Conservation (phyloP, 2,329 filamentous ascomycete genomes). For the Aureobasidium sp. region DNA sequence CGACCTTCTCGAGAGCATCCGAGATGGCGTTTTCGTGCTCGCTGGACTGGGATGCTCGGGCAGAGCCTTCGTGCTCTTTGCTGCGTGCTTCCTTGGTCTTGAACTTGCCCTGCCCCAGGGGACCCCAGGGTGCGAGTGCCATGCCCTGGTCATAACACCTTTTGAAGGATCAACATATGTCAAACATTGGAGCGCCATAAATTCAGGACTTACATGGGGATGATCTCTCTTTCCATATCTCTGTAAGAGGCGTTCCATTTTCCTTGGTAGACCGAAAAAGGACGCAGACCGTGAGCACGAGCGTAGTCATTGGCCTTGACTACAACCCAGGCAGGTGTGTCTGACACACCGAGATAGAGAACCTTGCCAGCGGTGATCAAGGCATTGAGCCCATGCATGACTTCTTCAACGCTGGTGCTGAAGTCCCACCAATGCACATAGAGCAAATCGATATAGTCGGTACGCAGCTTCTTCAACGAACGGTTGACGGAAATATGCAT, state of each 20-base stretch:
- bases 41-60: conserved; percentile 21
- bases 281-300: conserved; percentile 33
- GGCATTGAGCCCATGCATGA: conserved; percentile 39
- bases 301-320: conserved; percentile 30
- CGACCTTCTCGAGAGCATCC: conserved; percentile 54
- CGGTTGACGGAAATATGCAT: conserved; percentile 35
- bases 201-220: conserved; percentile 31
- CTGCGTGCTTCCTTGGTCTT: conserved; percentile 37
- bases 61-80: conserved; percentile 36
- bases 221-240: conserved; percentile 41
- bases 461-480: conserved; percentile 41
- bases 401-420: conserved; percentile 36
- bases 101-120: conserved; percentile 37
- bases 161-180: too few species aligned
- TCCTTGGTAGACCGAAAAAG: conserved; percentile 36
- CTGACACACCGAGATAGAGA: conserved; percentile 39
- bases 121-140: conserved; percentile 51
- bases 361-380: conserved; percentile 37
- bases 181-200: too few species aligned
- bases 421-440: conserved; percentile 38
- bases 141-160: conserved; percentile 31
- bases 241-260: conserved; percentile 37
- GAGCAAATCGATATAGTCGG: conserved; percentile 59
- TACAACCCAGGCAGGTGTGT: conserved; percentile 37
- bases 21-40: conserved; percentile 48